Conservation (phyloP, 2,329 filamentous ascomycete genomes). For the Penicillium paneum region DNA sequence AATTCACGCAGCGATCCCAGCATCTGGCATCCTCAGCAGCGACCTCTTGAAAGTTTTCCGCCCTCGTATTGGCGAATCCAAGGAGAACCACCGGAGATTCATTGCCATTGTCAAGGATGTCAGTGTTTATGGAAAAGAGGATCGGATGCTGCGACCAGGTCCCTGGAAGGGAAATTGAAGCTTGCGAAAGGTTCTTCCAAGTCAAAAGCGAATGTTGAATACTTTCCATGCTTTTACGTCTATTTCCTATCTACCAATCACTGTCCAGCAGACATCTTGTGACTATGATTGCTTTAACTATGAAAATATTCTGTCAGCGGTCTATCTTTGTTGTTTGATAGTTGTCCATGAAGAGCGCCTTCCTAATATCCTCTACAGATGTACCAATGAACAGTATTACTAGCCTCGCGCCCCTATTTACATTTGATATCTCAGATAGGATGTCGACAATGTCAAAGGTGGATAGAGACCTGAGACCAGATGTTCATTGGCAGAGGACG, state of each 20-base stretch:
- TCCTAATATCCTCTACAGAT: not conserved
- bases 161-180: slow-evolving; percentile 29
- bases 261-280: not conserved
- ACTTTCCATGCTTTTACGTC: not conserved
- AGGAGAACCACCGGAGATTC: slow-evolving; percentile 42
- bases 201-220: not conserved
- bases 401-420: not conserved
- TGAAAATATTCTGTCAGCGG: not conserved
- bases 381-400: not conserved
- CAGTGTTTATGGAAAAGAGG: slow-evolving; percentile 43
- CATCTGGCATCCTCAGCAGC: slow-evolving; percentile 44
- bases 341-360: not conserved
- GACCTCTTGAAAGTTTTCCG: slow-evolving; percentile 46
- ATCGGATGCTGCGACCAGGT: slow-evolving; percentile 41
- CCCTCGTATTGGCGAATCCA: slow-evolving; percentile 41
- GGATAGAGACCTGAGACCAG: too few relatives aligned
- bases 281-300: not conserved
- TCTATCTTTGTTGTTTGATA: not conserved
- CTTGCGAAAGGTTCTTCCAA: not conserved
- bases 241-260: not conserved
- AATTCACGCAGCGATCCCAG: slow-evolving; percentile 47
- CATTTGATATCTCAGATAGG: not conserved
- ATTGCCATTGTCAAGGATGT: slow-evolving; percentile 47
- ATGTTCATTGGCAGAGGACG: too few relatives aligned
- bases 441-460: too few relatives aligned